These are phyloP conservation scores for Puccinia horiana DNA, from an alignment of 1,284 basidiomycete species.

Conservation along the genomic window DNA sequence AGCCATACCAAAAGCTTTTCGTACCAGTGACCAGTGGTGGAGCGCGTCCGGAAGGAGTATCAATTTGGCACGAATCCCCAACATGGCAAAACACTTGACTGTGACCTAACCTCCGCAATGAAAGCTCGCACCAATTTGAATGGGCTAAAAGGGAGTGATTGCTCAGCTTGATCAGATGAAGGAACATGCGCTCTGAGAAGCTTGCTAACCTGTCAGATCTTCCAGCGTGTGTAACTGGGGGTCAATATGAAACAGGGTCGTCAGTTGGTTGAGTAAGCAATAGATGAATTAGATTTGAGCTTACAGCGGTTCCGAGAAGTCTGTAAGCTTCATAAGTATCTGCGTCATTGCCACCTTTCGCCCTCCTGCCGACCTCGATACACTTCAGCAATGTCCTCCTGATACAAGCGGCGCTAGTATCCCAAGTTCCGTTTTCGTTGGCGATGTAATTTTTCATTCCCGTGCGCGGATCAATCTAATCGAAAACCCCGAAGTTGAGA, in stretches of 20 bases:
- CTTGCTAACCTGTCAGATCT: conserved; percentile 39
- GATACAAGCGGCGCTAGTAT: conserved; percentile 81
- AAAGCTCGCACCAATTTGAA: conserved; percentile 57
- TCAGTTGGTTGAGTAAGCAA: conserved; percentile 51
- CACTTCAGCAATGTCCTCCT: conserved; percentile 74
- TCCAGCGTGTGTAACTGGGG: conserved; percentile 46
- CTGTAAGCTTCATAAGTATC: conserved; percentile 72
- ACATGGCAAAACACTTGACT: conserved; percentile 81
- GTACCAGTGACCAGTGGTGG: conserved; percentile 86
- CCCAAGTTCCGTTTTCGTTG: conserved; percentile 73
- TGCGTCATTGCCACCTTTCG: conserved; percentile 61
- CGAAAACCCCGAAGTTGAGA: conserved; percentile 51
- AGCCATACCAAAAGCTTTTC: conserved; percentile 1
- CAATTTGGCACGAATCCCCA: conserved; percentile 75
- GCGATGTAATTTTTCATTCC: conserved; percentile 98
- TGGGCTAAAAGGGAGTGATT: conserved; percentile 30
- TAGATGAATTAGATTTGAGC: neutral
- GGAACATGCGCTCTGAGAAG: neutral
- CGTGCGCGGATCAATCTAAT: conserved; percentile 79
- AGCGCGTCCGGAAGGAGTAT: conserved; percentile 75
- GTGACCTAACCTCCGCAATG: conserved; percentile 73
- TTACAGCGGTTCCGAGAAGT: conserved; percentile 46
- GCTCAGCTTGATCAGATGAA: neutral
- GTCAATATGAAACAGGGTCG: neutral
- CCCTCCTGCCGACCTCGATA: conserved; percentile 65